These are phyloP conservation scores for Nicotiana noctiflora DNA, from an alignment of 257 asterid species.

Conservation along the genomic window DNA sequence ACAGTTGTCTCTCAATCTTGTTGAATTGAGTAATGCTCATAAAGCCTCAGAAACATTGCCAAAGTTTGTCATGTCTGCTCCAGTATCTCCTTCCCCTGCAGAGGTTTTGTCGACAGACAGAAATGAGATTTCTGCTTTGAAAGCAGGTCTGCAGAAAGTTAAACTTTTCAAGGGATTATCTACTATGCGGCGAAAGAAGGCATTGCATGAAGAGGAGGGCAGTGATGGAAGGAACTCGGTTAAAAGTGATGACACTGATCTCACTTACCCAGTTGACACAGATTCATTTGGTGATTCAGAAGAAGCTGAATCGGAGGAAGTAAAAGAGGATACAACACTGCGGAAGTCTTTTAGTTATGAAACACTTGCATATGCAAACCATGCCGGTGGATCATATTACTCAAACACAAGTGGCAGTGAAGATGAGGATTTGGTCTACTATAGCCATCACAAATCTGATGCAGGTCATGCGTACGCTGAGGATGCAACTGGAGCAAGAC, in stretches of 20 bases:
- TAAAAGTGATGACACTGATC: conserved; percentile 43
- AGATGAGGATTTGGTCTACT: conserved; percentile 62
- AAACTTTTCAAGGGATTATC: conserved; percentile 40
- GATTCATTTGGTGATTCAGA: conserved; percentile 42
- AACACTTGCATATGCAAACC: conserved; percentile 56
- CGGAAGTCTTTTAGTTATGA: conserved; percentile 56
- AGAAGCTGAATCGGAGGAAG: conserved; percentile 30
- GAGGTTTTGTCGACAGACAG: conserved; percentile 38
- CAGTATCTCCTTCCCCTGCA: conserved; percentile 42
- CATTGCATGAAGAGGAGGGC: conserved; percentile 42
- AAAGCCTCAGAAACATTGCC: conserved; percentile 34
- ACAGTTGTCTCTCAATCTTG: conserved; percentile 52
- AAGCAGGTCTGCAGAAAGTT: conserved; percentile 36
- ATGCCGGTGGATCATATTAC: conserved; percentile 38
- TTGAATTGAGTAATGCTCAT: conserved; percentile 27
- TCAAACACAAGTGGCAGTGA: conserved; percentile 47
- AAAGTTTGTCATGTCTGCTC: conserved; percentile 21
- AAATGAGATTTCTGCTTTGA: conserved; percentile 26
- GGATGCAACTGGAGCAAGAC: conserved; percentile 19
- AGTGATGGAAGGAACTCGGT: conserved; percentile 58
- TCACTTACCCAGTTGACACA: conserved; percentile 34
- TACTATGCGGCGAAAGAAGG: conserved; percentile 34
- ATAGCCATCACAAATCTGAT: conserved; percentile 30
- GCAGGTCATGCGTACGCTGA: not conserved
- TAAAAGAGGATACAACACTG: conserved; percentile 15